Evolutionary conservation across 2,329 filamentous ascomycete genomes (phyloP).

Genomic region (Penicillium psychrosexuale): DNA sequence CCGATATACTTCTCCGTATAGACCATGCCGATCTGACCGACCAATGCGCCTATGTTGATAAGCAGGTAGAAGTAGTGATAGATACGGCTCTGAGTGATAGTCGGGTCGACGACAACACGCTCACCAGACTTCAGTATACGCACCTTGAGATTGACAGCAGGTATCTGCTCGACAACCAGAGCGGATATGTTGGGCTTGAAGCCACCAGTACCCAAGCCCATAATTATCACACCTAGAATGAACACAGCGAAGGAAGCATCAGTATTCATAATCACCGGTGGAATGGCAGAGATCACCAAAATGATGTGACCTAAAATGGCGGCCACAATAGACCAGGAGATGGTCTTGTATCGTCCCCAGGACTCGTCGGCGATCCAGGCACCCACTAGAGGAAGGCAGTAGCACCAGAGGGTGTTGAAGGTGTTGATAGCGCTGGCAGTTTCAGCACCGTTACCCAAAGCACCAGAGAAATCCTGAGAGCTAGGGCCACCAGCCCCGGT

Average conservation of each 20-base stretch:
- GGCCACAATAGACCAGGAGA: slow-evolving; percentile 62
- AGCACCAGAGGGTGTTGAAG: slow-evolving; percentile 64
- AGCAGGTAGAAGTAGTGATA: not conserved
- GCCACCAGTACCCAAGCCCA: not conserved
- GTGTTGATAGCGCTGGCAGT: slow-evolving; percentile 50
- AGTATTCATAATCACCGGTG: not conserved
- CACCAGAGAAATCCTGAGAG: not conserved
- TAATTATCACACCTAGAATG: not conserved
- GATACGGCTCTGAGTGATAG: not conserved
- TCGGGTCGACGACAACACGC: not conserved
- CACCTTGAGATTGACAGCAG: not conserved
- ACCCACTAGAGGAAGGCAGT: slow-evolving; percentile 59
- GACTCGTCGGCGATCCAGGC: slow-evolving; percentile 67
- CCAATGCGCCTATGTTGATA: not conserved
- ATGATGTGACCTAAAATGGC: slow-evolving; percentile 56
- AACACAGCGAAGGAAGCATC: not conserved
- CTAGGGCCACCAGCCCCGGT: not conserved
- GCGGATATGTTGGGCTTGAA: not conserved
- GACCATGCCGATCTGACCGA: not conserved
- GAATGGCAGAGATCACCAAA: not conserved
- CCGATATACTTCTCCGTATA: not conserved
- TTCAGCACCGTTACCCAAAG: slow-evolving; percentile 47
- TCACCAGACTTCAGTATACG: not conserved
- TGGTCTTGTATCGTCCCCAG: slow-evolving; percentile 68
- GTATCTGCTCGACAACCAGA: not conserved